Evolutionary conservation across 73 alveolate genomes (phyloP).

Genomic region (Paramecium biaurelia): DNA sequence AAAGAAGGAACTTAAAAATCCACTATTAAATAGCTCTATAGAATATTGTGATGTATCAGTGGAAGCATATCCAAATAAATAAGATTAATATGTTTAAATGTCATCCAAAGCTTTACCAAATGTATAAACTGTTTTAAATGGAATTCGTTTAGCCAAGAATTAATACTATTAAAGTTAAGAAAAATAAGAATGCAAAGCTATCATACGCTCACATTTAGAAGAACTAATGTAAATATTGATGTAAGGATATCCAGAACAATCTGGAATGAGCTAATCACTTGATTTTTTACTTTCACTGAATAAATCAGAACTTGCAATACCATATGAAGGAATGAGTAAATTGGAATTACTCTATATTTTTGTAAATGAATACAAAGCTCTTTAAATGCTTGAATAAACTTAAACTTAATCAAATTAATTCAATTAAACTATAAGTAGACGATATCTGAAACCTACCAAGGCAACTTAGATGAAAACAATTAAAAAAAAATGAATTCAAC

Average conservation of each 20-base stretch:
- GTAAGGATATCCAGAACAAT: neutral
- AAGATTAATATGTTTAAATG: slow-evolving; percentile 1
- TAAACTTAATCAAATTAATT: neutral
- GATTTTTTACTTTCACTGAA: neutral
- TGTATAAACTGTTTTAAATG: neutral
- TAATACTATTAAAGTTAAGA: neutral
- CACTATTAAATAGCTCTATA: neutral
- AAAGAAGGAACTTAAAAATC: neutral
- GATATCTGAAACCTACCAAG: neutral
- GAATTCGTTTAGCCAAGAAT: slow-evolving; percentile 15
- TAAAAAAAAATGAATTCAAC: neutral
- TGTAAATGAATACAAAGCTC: neutral
- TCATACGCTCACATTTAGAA: neutral
- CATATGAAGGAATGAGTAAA: slow-evolving; percentile 33
- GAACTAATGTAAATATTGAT: neutral
- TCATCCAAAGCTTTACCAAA: neutral
- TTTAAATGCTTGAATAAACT: neutral
- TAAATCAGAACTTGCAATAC: neutral
- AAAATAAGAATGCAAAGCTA: neutral
- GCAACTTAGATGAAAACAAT: neutral
- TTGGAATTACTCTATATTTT: slow-evolving; percentile 5
- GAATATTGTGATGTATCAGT: neutral
- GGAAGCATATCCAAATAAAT: neutral
- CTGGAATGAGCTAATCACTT: neutral
- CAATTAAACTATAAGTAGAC: neutral